Evolutionary conservation across 345 rosid genomes (phyloP), one percentile per base, ranked within the genome.

Genomic region (Brassica cretica): DNA sequence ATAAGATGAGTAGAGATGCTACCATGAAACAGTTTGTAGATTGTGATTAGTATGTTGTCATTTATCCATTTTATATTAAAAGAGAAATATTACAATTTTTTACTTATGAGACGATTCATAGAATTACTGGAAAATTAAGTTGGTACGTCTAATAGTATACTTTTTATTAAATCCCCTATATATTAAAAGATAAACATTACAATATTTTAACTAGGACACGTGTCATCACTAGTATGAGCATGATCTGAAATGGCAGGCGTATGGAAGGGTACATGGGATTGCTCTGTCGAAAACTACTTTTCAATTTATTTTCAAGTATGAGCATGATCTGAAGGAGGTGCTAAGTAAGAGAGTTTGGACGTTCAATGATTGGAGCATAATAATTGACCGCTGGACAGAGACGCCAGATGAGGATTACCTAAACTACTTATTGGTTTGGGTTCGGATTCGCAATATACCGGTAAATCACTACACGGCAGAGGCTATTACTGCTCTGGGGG

Each of bases 21-120:
- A 41, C 62, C 15, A 59, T 30, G 49, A 71, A 72, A 66, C 55
- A 30, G 68, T 72, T 66, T 78, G 61, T 78, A 65, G 76, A 41
- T 56, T 56, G 68, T 18, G 68, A 58, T 65, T 39, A 41, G 18
- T 65, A 78, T 10, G 62, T 64, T 29, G 7, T 35, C 9, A 27
- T 27, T 27, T 27, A 27, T 27, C 30, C 30, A 27, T 27, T 27
- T 27, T 27, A 27, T 27, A 27, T 27, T 27, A 27, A 27, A 27
- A 27, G 5, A 27, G 30, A 27, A 27, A 27, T 0, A 27, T 27
- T 27, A 27, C 24, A 21, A 21, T 21, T 21, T 21, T 21, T 21
- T 21, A 21, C 24, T 21, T 21, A 21, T 21, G 24, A 21, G 24
- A 21, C 24, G 24, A 21, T 21, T 27, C 30, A 27, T 27, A 27